These are phyloP conservation scores for Thalia dealbata DNA, from an alignment of 176 grass and related monocot species.

Conservation along the genomic window DNA sequence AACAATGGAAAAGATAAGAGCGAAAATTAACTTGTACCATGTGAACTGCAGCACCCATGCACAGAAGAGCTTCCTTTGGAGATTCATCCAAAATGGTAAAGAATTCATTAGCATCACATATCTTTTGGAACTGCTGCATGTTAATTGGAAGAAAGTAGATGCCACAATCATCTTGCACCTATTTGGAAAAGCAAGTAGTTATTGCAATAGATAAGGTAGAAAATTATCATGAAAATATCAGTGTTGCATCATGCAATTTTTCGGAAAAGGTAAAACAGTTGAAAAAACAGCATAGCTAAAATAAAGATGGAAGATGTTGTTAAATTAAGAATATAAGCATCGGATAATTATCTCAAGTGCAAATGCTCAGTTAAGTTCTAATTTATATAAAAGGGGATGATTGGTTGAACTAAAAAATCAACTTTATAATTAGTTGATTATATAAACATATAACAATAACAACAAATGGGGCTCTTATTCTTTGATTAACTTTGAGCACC, in stretches of 20 bases:
- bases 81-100: conserved; percentile 32
- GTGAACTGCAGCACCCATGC: conserved; percentile 75
- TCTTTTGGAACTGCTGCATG: conserved; percentile 44
- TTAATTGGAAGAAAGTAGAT: conserved; percentile 44
- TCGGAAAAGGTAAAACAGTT: neutral
- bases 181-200: conserved; percentile 14
- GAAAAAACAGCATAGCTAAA: too few species aligned
- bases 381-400: too few species aligned
- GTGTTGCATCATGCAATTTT: neutral
- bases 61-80: conserved; percentile 65
- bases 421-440: too few species aligned
- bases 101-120: conserved; percentile 28
- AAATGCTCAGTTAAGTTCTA: too few species aligned
- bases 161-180: conserved; percentile 48
- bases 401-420: too few species aligned
- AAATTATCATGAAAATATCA: neutral
- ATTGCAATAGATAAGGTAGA: conserved; percentile 7
- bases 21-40: conserved; percentile 33
- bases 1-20: neutral
- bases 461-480: too few species aligned
- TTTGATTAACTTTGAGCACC: too few species aligned
- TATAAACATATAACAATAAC: too few species aligned
- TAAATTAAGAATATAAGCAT: too few species aligned
- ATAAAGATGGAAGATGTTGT: too few species aligned
- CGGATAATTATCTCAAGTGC: too few species aligned